Base-by-base conservation (phyloP, 176 grass and related monocot species). In the Rhipidocladum racemiflorum region DNA sequence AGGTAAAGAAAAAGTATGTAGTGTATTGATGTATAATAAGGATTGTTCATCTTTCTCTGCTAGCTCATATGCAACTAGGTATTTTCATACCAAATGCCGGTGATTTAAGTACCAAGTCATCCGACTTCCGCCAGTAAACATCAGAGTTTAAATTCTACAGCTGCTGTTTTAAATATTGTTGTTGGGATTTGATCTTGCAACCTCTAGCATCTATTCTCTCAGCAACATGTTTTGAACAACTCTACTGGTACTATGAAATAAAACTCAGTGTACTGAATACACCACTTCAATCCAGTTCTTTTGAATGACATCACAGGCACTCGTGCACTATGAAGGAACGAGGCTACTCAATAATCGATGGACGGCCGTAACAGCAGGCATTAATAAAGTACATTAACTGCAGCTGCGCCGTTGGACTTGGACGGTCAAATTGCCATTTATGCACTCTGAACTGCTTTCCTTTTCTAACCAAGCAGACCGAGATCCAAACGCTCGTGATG, bases 381-480 rank as follows among this genome's bases (percentile, higher is more conserved):
- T 61, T 49, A 78, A 24, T 49, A 34, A 61, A 13, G 10, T 39
- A 38, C 38, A 60, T 59, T 8, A 45, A 15, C 4, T 36, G 5
- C 56, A 42, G 16, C 55, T 72, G 30, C 43, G 28, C 30, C 7
- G 1, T 62, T 70, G 54, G 43, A 71, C 10, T 78, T 63, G 30
- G 7, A 15, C 4, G 6, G 17, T 40, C 65, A 63, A 64, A 71
- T 40, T 84, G 24, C 35, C 53, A 9, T 25, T 42, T 67, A 28
- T 56, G 62, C 29, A 57, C 36, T 55, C 35, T 69, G 72, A 74
- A 74, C 21, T 1, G 3, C 28, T 44, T 15, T 66, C 2, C 25
- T 45, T 86, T 67, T 68, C 61, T 81, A 75, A 75, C 74, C 60
- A 74, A 74, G 36, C 35, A 7, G 25, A 15, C 44, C 25, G 46